Evolutionary conservation across 805 yeast genomes (phyloP), one percentile per base, ranked within the genome.

Genomic region (Candida wancherniae): DNA sequence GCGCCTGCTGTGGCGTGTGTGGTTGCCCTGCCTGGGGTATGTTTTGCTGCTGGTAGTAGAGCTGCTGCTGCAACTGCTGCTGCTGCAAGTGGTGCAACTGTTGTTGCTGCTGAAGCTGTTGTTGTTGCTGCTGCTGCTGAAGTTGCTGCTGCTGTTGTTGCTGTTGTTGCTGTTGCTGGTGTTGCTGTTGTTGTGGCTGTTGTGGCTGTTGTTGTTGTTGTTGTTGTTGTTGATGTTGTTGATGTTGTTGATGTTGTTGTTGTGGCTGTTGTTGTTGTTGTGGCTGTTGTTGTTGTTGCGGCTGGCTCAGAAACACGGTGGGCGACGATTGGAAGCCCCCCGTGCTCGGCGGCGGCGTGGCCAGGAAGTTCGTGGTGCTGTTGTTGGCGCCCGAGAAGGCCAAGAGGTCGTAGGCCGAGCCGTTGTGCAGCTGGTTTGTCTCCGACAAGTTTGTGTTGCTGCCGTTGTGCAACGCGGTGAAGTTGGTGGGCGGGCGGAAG

Each of bases 361-460:
- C 34, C 14, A 23, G 33, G 19, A 31, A 34, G 25, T 29, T 29
- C 6, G 29, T 36, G 14, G 28, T 26, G 22, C 39, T 40, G 15
- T 19, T 5, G 32, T 28, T 28, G 5, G 29, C 38, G 11, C 34
- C 34, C 9, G 15, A 17, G 20, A 30, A 31, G 3, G 26, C 31
- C 30, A 31, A 28, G 9, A 31, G 26, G 10, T 34, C 42, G n/a
- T 34, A 36, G 6, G 24, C 34, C 18, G 32, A 33, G 6, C 26
- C 32, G 31, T 48, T 50, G 27, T 47, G 39, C 37, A 48, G 52
- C 19, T 32, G 34, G 34, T 62, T 57, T 18, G 55, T 50, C 15
- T 61, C 69, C 4, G 65, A 57, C 25, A 65, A 45, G 36, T 65
- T 63, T 8, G 69, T 59, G 33, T 51, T 61, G 40, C 67, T 59